Evolutionary conservation across 176 grass and related monocot species (phyloP), one percentile per base, ranked within the genome.

Genomic region (Aegilops bicornis): DNA sequence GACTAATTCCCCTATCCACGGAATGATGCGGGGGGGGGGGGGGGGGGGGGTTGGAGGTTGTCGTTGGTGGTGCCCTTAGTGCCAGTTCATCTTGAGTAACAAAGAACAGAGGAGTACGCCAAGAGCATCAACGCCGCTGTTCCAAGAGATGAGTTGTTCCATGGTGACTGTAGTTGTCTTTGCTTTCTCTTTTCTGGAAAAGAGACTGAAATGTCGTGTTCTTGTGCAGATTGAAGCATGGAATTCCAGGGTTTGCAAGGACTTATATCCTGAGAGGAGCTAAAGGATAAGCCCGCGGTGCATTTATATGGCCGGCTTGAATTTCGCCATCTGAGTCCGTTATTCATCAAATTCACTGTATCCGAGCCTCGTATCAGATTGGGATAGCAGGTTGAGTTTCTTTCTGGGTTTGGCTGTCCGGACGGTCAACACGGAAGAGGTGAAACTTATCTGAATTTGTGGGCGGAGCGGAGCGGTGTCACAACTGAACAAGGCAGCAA

Each of bases 61-160:
- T 7, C 9, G 9, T 10, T 40, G 39, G 8, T 10, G 8, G 3
- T 40, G 39, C 0, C 39, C 7, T 40, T 10, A 42, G 8, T 42
- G 9, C 39, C 39, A 0, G 2, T 11, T 43, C 40, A 42, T 39
- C 36, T 39, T 39, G 36, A 39, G 36, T 37, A 37, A 6, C 6
- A 89, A 35, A 4, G 5, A 36, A 33, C 36, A 37, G 92, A 96
- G 68, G 79, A 89, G 27, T 96, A 96, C 12, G 70, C 77, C 8
- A 94, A 76, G 82, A 92, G 83, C 47, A 91, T 98, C 60, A 98
- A 94, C 76, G 92, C 87, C 22, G 93, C 90, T 24, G 73, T 96
- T 35, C 87, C 90, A 17, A 94, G 86, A 98, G n/a, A 60, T 23
- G 35, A 17, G 50, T 15, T 40, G 64, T 64, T 36, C 39, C 48